Conservation (phyloP, 495 filamentous ascomycete genomes). For the Penicillium mononematosum region DNA sequence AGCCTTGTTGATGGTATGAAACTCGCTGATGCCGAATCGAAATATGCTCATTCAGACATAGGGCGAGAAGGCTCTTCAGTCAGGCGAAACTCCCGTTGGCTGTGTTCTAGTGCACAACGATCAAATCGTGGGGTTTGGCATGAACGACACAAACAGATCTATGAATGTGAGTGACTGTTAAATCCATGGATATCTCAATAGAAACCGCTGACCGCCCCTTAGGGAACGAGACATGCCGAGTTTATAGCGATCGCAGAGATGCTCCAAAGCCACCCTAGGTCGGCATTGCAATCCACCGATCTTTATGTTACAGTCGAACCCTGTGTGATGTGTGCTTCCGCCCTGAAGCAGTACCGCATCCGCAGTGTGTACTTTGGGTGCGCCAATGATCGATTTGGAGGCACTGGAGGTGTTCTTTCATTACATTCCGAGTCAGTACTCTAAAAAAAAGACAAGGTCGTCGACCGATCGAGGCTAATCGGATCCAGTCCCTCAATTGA, state of each 20-base stretch:
- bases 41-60: constrained; percentile 31
- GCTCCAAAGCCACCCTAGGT: constrained; percentile 54
- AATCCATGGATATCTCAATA: not conserved
- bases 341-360: constrained; percentile 79
- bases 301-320: constrained; percentile 98
- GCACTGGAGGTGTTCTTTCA: constrained; percentile 85
- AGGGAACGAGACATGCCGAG: constrained; percentile 93
- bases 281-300: constrained; percentile 65
- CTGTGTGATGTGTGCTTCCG: constrained; percentile 97
- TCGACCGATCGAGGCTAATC: constrained; percentile 15
- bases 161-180: constrained; percentile 54
- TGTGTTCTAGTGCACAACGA: constrained; percentile 82
- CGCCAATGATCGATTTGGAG: constrained; percentile 92
- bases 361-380: constrained; percentile 90
- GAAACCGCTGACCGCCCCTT: constrained; percentile 7
- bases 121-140: constrained; percentile 76
- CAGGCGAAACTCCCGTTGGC: constrained; percentile 90
- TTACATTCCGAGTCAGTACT: constrained; percentile 70
- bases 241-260: constrained; percentile 76
- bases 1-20: constrained; percentile 63
- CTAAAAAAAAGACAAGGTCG: not conserved
- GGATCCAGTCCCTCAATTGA: constrained; percentile 57
- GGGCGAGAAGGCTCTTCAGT: constrained; percentile 76
- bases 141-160: constrained; percentile 93
- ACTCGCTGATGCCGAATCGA: not conserved